Evolutionary conservation across 2,329 filamentous ascomycete species (phyloP), one percentile per base, ranked within the genome.

Genomic region (Penicillium sp.): DNA sequence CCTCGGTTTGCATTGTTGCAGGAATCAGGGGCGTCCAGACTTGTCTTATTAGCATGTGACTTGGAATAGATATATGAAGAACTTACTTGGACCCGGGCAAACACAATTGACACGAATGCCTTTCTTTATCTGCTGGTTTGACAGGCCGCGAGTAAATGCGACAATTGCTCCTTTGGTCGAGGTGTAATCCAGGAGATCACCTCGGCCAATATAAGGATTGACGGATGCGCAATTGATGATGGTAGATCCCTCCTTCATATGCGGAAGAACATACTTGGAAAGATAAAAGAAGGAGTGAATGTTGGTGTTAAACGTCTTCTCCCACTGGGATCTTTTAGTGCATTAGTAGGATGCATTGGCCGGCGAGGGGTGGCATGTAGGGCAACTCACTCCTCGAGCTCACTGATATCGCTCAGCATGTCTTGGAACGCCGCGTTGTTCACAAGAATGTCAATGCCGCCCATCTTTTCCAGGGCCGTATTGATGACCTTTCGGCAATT

Each of bases 171-270:
- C 89, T 61, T 78, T 78, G 38, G 87, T 90, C 1, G 87, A 85
- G 0, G 89, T 92, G 76, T 94, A 93, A 73, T 94, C 89, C 47
- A 94, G 82, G 2, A 93, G 81, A 66, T 93, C 89, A 0, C 87
- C 87, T 1, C 89, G 87, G 38, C 90, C 90, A 56, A 92, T 83
- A 75, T 93, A 94, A 26, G 87, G 89, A 71, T 93, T 93, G 70
- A 94, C 87, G 32, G 88, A 92, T 43, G 89, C 86, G 70, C 90
- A 92, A 78, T 93, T 94, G 81, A 95, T 91, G 71, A 95, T 91
- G 26, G 85, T 86, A 54, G 85, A 82, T 35, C 90, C 90, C n/a
- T 74, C 72, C 68, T 84, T 83, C 85, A 94, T 89, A 73, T 92
- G 87, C 0, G 85, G 85, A 11, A 94, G 79, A 13, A 82, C 76